Evolutionary conservation across 345 rosid species (phyloP).

Genomic region (Physaria fendleri): DNA sequence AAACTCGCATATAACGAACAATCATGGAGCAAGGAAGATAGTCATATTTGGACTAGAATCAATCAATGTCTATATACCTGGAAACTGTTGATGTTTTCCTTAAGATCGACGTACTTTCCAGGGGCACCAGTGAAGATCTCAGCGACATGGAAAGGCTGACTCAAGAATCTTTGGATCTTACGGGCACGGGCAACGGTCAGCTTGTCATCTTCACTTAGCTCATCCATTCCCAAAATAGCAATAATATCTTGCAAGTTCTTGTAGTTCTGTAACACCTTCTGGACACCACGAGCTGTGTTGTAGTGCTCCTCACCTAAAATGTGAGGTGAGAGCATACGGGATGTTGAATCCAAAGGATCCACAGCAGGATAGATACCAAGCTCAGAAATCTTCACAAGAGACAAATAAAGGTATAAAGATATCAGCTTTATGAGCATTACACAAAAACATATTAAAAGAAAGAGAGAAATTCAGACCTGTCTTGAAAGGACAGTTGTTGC

Average conservation of each 20-base stretch:
- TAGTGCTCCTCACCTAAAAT: slow-evolving; percentile 93
- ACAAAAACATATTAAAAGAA: background rate
- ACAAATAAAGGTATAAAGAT: background rate
- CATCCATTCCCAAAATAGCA: slow-evolving; percentile 99
- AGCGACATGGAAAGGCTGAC: slow-evolving; percentile 99
- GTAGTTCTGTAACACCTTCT: slow-evolving; percentile 96
- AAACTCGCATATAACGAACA: background rate
- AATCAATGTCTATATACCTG: slow-evolving; percentile 42
- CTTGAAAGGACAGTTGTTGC: slow-evolving; percentile 97
- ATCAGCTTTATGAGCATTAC: background rate
- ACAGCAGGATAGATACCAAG: slow-evolving; percentile 99
- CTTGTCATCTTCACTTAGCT: slow-evolving; percentile 99
- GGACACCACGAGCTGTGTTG: slow-evolving; percentile 96
- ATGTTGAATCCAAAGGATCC: slow-evolving; percentile 96
- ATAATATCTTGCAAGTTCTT: slow-evolving; percentile 98
- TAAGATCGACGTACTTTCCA: slow-evolving; percentile 93
- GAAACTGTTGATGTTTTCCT: slow-evolving; percentile 85
- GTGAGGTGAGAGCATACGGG: slow-evolving; percentile 96
- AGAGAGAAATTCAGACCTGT: slow-evolving; percentile 43
- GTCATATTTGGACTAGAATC: background rate
- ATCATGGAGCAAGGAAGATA: background rate
- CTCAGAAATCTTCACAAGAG: slow-evolving; percentile 62
- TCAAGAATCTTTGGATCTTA: slow-evolving; percentile 91
- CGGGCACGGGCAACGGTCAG: slow-evolving; percentile 97
- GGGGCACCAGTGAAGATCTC: slow-evolving; percentile 99